These are phyloP conservation scores for Trametes gibbosa DNA, from an alignment of 768 basidiomycete species.

Conservation along the genomic window DNA sequence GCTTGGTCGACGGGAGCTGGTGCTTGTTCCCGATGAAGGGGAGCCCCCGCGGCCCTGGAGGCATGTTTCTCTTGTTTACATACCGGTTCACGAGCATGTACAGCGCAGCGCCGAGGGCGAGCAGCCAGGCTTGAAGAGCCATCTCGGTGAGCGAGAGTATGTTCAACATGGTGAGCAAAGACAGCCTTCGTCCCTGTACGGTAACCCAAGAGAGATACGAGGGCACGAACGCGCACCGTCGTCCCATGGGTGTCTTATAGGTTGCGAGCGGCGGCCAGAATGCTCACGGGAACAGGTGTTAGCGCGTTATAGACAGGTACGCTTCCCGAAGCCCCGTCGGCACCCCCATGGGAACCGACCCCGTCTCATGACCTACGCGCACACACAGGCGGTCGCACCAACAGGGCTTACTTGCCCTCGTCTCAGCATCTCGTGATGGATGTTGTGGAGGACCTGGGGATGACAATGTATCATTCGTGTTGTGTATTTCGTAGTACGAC, in stretches of 20 bases:
- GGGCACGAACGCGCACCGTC: background rate
- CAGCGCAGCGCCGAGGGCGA: background rate
- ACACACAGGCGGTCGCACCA: too few relatives aligned
- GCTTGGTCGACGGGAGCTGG: slow-evolving; percentile 43
- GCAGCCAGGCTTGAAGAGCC: background rate
- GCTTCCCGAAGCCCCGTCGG: background rate
- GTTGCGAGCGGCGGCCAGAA: background rate
- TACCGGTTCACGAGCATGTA: background rate
- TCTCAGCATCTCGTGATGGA: too few relatives aligned
- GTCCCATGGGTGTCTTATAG: background rate
- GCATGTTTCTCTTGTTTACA: slow-evolving; percentile 30
- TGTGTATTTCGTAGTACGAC: too few relatives aligned
- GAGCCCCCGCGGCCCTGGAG: slow-evolving; percentile 44
- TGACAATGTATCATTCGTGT: too few relatives aligned
- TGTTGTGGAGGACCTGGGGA: too few relatives aligned
- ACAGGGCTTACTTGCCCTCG: too few relatives aligned
- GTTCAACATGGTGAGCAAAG: background rate
- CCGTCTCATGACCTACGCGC: background rate
- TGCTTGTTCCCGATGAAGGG: slow-evolving; percentile 46
- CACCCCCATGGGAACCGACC: background rate
- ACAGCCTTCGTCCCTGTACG: background rate
- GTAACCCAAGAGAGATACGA: background rate
- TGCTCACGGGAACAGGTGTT: background rate
- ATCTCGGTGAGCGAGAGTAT: background rate
- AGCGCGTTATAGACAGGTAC: background rate